Evolutionary conservation across 176 grass and related monocot species (phyloP).

Genomic region (Panicum miliaceum): DNA sequence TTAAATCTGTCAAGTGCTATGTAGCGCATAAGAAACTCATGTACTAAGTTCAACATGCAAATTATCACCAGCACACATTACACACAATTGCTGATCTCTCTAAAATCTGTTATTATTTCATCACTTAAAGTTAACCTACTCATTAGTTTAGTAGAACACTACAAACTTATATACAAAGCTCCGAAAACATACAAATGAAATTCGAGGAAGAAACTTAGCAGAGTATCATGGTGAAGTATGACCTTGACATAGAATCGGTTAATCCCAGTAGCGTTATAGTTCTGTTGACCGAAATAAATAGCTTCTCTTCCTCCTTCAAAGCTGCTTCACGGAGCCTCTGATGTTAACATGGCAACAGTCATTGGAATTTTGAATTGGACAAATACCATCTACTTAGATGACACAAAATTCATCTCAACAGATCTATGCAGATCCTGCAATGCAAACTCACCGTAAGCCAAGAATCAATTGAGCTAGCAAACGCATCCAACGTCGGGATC

Average conservation of each 20-base stretch:
- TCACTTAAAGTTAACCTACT: neutral
- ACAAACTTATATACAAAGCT: neutral
- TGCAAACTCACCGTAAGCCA: constrained; percentile 74
- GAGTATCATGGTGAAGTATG: constrained; percentile 15
- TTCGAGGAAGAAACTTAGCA: neutral
- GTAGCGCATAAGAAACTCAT: neutral
- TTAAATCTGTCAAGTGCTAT: constrained; percentile 5
- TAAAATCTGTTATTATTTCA: neutral
- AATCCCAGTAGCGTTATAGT: constrained; percentile 73
- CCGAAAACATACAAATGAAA: neutral
- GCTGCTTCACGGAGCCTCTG: constrained; percentile 73
- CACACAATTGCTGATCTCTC: neutral
- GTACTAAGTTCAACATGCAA: constrained; percentile 12
- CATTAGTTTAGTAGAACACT: constrained; percentile 10
- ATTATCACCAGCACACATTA: neutral
- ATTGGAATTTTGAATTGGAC: constrained; percentile 29
- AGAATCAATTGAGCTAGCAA: constrained; percentile 72
- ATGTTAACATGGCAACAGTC: constrained; percentile 34
- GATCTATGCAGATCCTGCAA: constrained; percentile 2
- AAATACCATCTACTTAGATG: neutral
- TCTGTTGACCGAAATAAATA: constrained; percentile 46
- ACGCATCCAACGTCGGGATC: constrained; percentile 67
- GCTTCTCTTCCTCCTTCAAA: constrained; percentile 80
- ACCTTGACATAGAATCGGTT: constrained; percentile 85
- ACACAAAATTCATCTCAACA: constrained; percentile 3